Evolutionary conservation across 345 rosid species (phyloP), one percentile per base, ranked within the genome.

Genomic region (Sonneratia alba): DNA sequence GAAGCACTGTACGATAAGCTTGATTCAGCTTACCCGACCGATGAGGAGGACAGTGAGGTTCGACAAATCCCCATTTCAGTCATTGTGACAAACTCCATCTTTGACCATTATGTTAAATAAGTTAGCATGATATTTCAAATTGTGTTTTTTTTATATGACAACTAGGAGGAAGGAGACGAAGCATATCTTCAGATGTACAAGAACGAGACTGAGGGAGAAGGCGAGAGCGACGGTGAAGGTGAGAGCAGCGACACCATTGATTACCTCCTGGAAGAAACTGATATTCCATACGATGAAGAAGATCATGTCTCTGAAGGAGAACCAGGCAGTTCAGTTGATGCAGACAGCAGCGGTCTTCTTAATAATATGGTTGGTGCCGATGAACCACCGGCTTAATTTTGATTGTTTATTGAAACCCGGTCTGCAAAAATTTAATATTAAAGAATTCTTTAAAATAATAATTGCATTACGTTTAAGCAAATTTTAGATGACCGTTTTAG

Each of bases 11-110:
- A 89, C 56, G 72, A 86, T 77, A 81, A 80, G 81, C 76, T 91
- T 67, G 94, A 91, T 76, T 82, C 81, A 73, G 82, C 86, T 66
- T 91, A 93, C 81, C 83, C 82, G 19, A 78, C 87, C 1, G 93
- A 85, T 61, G 87, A 85, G 68, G 89, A 89, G 38, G 91, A 85
- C 51, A 76, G 75, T 0, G 88, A 85, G 84, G 90, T 82, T 66
- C 51, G 56, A 45, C 21, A 22, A 53, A 40, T 45, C 34, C 61
- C 53, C 36, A 16, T 40, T 32, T 53, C 65, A 63, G 43, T 70
- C 57, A 42, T 64, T 47, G 55, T 72, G 61, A 16, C n/a, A n/a
- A 36, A 15, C 32, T 72, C 19, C 47, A 21, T 36, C 43, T 34
- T 43, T 37, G 77, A 34, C 40, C 19, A 36, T 7, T 43, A 47